Base-by-base conservation (phyloP, 2,329 filamentous ascomycete genomes). In the Aspergillus arachidicola region DNA sequence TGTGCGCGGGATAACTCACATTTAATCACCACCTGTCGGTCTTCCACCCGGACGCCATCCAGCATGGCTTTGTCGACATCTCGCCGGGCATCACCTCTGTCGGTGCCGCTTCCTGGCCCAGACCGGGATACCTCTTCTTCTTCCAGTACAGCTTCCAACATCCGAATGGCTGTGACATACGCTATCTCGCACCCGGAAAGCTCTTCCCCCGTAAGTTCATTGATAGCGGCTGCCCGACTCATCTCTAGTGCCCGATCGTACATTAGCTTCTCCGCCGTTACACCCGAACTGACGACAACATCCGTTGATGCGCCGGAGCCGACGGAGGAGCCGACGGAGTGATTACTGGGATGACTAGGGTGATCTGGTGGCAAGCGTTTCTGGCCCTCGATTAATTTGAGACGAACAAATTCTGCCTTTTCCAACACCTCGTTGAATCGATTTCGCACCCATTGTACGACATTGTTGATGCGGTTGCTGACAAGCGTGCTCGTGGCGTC, bases 401-500 rank as follows among this genome's bases (percentile, higher is more conserved):
- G 83, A 54, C 93, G 91, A n/a, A 97, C 93, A 67, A 97, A 86
- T 73, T 98, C 94, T 0, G 94, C 94, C 81, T 99, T 99, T 79
- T 97, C 94, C 64, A 98, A 82, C 45, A 96, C 95, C 76, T 98
- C 95, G 74, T 99, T 99, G 84, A 99, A 99, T 6, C 94, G 91
- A 68, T 85, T 87, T 38, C 95, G 91, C 60, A 96, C 90, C 95
- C 94, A 99, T 76, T 97, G 94, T 0, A 99, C 95, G 10, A 96
- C 93, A 46, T 90, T 91, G 73, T 97, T 97, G 77, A 99, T 93
- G 56, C 93, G 89, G 55, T 87, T 85, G 2, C 87, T 85, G 14
- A 88, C 78, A 16, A 85, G 82, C 58, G 86, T 84, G 54, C 74
- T 76, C 46, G 77, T 80, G n/a, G 80, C 74, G 32, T 82, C 79